Conservation (phyloP, 2,329 filamentous ascomycete species). For the Amauroascus verrucosus region DNA sequence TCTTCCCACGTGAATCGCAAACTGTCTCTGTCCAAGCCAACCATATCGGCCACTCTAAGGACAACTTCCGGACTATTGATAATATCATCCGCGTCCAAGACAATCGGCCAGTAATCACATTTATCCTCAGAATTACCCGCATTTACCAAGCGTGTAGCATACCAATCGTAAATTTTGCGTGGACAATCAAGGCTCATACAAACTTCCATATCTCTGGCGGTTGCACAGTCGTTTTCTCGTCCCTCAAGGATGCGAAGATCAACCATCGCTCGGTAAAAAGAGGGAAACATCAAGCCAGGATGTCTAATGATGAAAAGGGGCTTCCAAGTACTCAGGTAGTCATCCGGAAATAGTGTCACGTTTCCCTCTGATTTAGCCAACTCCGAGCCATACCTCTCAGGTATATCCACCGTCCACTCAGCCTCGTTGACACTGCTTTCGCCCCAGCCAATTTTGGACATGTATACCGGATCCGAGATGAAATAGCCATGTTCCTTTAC, state of each 20-base stretch:
- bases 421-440: slow-evolving; percentile 1
- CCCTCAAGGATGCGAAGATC: slow-evolving; percentile 15
- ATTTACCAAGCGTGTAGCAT: slow-evolving; percentile 19
- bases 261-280: slow-evolving; percentile 26
- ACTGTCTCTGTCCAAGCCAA: slow-evolving; percentile 26
- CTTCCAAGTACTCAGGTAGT: slow-evolving; percentile 26
- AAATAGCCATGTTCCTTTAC: slow-evolving; percentile 29
- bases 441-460: slow-evolving; percentile 7
- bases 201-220: slow-evolving; percentile 8
- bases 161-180: slow-evolving; percentile 31
- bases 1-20: slow-evolving; percentile 27
- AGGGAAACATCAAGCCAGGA: slow-evolving; percentile 33
- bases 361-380: slow-evolving; percentile 23
- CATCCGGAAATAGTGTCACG: slow-evolving; percentile 29
- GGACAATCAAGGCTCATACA: slow-evolving; percentile 26
- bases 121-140: background rate
- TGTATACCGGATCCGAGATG: slow-evolving; percentile 7
- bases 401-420: slow-evolving; percentile 7
- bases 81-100: slow-evolving; percentile 33
- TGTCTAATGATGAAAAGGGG: slow-evolving; percentile 33
- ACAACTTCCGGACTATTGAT: slow-evolving; percentile 28
- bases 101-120: slow-evolving; percentile 19
- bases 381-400: slow-evolving; percentile 10
- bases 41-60: slow-evolving; percentile 20
- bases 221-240: slow-evolving; percentile 15